Evolutionary conservation across 768 basidiomycete species (phyloP).

Genomic region (Mrakia blollopis): DNA sequence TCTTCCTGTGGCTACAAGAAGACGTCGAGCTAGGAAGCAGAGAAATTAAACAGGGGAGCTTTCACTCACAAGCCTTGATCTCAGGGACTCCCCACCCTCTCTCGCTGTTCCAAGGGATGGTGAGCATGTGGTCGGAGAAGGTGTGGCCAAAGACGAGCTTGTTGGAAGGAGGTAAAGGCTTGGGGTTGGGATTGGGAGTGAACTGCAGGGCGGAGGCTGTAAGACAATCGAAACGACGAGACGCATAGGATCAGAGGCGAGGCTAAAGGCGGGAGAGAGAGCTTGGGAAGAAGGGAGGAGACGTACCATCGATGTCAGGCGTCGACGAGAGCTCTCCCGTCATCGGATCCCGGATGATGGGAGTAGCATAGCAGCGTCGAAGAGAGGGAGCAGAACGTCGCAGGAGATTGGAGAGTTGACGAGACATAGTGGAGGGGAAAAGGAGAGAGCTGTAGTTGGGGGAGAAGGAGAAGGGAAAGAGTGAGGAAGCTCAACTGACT

Average conservation of each 20-base stretch:
- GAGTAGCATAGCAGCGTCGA: conserved; percentile 22
- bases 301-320: conserved; percentile 30
- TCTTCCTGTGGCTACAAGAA: neutral
- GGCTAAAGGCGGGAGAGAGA: neutral
- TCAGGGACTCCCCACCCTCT: conserved; percentile 77
- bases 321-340: conserved; percentile 27
- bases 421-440: neutral
- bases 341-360: conserved; percentile 30
- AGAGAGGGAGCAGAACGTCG: conserved; percentile 1
- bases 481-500: neutral
- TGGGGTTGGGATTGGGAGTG: conserved; percentile 50
- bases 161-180: conserved; percentile 59
- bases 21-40: too few species aligned
- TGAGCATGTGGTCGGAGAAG: conserved; percentile 86
- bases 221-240: neutral
- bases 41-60: too few species aligned
- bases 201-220: conserved; percentile 39
- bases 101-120: conserved; percentile 62
- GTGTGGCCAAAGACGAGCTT: conserved; percentile 76
- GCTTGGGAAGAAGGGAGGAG: neutral
- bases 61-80: conserved; percentile 78
- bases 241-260: neutral
- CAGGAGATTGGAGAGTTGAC: neutral
- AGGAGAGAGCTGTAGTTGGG: neutral
- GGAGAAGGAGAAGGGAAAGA: neutral